Base-by-base conservation (phyloP, 768 basidiomycete genomes). In the Daedalea quercina region DNA sequence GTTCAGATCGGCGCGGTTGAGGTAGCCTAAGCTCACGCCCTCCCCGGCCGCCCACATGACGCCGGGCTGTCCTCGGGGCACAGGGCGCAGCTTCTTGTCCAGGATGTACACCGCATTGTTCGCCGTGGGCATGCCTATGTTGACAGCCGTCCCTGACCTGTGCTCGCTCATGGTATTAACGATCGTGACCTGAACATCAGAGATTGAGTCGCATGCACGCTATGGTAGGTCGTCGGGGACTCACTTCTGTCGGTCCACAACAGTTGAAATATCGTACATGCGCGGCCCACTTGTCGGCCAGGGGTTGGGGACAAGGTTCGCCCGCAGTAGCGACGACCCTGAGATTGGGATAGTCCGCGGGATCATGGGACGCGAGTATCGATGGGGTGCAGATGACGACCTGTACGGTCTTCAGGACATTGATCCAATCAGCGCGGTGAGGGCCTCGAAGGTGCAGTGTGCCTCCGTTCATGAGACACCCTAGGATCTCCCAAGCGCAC, bases 21-120 rank as follows among this genome's bases (percentile, higher is more conserved):
- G 63, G 56, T 84, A 84, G 1, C 80, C 80, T 37, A 74, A 68
- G 17, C 75, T 74, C 31, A 82, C 75, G 22, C 81, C 78, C n/a
- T 68, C 71, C 41, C 82, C 82, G 37, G 80, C 81, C n/a, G 77
- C 82, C 80, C 80, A 82, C 79, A 82, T 82, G 57, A 68, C 70
- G 54, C 67, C 81, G 56, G 64, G 47, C 43, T 67, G 58, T 42
- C 69, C 69, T 28, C 69, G 65, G 3, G 65, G 63, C 3, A 67
- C 61, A 9, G 70, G 68, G 43, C 56, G 47, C 58, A 67, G 55
- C 41, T 69, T 43, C 43, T 67, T 61, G 57, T 69, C 64, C 31
- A 75, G 58, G 25, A 73, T 58, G 44, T 74, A 73, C 24, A 72
- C 69, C 31, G 69, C 74, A 55, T 77, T 82, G 62, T 82, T 82